Conservation (phyloP, 1,284 basidiomycete genomes). For the Mycosarcoma maydis region DNA sequence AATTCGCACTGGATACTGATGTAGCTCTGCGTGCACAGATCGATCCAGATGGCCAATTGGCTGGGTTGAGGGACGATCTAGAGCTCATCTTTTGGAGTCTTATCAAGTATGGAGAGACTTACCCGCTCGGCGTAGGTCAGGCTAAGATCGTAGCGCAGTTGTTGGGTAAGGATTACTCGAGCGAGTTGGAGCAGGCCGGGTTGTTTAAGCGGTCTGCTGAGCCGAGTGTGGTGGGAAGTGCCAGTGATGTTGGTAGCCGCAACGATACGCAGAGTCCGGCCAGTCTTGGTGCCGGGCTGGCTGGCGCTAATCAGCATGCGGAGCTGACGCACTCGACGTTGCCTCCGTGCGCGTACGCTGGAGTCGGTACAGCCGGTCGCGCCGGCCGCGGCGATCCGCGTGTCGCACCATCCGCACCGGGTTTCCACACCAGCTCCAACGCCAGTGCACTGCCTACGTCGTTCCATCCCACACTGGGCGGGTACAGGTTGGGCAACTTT, state of each 20-base stretch:
- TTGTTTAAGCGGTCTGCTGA: constrained; percentile 33
- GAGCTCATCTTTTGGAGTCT: constrained; percentile 49
- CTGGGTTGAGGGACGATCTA: constrained; percentile 32
- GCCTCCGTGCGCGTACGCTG: too few relatives aligned
- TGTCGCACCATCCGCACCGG: too few relatives aligned
- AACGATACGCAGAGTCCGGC: constrained; percentile 15
- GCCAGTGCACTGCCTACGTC: constrained; percentile 9
- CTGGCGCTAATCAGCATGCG: too few relatives aligned
- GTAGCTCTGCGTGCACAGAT: constrained; percentile 25
- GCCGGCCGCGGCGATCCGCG: too few relatives aligned
- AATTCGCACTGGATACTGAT: constrained; percentile 35
- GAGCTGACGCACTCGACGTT: too few relatives aligned
- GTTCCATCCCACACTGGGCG: constrained; percentile 25
- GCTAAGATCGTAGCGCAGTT: constrained; percentile 45
- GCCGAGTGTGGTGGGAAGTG: constrained; percentile 14
- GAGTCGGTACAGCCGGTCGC: not conserved
- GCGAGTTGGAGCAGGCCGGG: constrained; percentile 33
- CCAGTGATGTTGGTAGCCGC: constrained; percentile 24
- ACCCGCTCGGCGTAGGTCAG: constrained; percentile 39
- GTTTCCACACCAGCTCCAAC: too few relatives aligned
- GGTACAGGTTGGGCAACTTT: constrained; percentile 30
- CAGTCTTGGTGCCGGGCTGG: not conserved
- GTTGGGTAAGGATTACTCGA: constrained; percentile 44
- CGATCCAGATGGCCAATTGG: constrained; percentile 36
- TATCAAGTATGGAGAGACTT: constrained; percentile 53